phyloP scores from a whole-genome alignment of 1,284 basidiomycete genomes.

The Macrocybe sp. region DNA sequence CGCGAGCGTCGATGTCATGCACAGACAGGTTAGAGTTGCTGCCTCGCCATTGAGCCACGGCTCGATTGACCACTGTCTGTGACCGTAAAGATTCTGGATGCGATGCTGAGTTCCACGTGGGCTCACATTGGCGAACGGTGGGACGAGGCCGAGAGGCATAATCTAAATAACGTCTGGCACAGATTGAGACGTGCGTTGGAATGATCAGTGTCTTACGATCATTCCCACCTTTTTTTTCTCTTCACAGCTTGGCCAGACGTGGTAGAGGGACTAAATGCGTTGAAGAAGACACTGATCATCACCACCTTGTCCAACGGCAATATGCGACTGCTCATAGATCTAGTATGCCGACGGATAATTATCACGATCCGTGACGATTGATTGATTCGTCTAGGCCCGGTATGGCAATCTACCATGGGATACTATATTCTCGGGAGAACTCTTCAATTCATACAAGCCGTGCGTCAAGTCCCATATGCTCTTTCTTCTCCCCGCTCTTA shows the following conservation, averaged over 20 bases:
- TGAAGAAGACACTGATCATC: conserved; percentile 49
- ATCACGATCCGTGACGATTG: neutral
- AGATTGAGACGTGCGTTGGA: conserved; percentile 38
- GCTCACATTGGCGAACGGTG: conserved; percentile 35
- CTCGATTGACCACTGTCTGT: too few species aligned
- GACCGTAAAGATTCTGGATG: conserved; percentile 44
- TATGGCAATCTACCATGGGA: conserved; percentile 59
- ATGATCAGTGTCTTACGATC: neutral
- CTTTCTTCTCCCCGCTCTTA: neutral
- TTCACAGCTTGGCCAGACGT: conserved; percentile 53
- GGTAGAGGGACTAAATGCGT: conserved; percentile 38
- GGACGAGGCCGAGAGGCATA: conserved; percentile 35
- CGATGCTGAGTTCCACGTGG: conserved; percentile 44
- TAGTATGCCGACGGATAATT: conserved; percentile 34
- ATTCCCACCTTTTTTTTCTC: neutral
- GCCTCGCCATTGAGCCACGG: neutral
- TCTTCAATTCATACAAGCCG: conserved; percentile 62
- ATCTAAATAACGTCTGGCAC: conserved; percentile 53
- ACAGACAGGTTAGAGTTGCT: conserved; percentile 39
- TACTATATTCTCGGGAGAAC: conserved; percentile 50
- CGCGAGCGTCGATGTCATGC: conserved; percentile 49
- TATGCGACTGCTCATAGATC: conserved; percentile 51
- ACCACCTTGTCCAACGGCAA: conserved; percentile 61
- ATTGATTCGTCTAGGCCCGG: conserved; percentile 41
- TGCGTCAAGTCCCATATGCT: conserved; percentile 20